phyloP scores from a whole-genome alignment of 371 early-diverging fungal genomes.

The Chytridiales sp. region DNA sequence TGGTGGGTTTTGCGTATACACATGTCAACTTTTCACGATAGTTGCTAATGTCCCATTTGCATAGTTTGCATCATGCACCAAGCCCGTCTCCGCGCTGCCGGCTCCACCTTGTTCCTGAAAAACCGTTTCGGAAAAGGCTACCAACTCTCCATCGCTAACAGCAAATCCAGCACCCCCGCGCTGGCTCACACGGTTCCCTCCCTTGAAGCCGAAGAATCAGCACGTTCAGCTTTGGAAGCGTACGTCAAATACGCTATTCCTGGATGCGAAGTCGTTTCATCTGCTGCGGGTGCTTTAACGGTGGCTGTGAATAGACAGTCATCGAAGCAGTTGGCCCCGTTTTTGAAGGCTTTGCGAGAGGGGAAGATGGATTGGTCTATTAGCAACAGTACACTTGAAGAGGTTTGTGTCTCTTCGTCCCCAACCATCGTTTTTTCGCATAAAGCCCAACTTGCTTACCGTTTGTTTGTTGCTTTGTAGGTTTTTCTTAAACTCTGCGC shows the following conservation, averaged over 20 bases:
- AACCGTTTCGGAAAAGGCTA: slow-evolving; percentile 37
- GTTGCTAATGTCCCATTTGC: slow-evolving; percentile 37
- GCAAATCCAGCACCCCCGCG: background rate
- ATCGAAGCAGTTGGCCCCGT: slow-evolving; percentile 17
- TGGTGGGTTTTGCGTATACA: background rate
- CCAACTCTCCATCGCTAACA: slow-evolving; percentile 29
- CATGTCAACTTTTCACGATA: slow-evolving; percentile 29
- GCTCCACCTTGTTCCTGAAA: slow-evolving; percentile 34
- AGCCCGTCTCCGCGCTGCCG: slow-evolving; percentile 31
- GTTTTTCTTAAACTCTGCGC: slow-evolving; percentile 34
- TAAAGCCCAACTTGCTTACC: background rate
- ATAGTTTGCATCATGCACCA: slow-evolving; percentile 34
- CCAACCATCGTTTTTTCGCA: background rate
- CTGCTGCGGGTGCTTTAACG: slow-evolving; percentile 27
- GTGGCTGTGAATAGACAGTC: slow-evolving; percentile 21
- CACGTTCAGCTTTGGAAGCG: slow-evolving; percentile 13
- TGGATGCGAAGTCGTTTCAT: slow-evolving; percentile 25
- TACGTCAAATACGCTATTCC: slow-evolving; percentile 32
- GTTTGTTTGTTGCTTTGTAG: too few relatives aligned
- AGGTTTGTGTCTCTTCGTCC: slow-evolving; percentile 15
- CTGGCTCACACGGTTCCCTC: background rate
- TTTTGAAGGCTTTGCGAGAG: slow-evolving; percentile 26
- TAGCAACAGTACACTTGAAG: slow-evolving; percentile 33
- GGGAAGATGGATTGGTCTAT: slow-evolving; percentile 33
- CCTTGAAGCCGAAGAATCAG: background rate